These are phyloP conservation scores for Golubevia pallescens DNA, from an alignment of 1,284 basidiomycete genomes.

Conservation along the genomic window DNA sequence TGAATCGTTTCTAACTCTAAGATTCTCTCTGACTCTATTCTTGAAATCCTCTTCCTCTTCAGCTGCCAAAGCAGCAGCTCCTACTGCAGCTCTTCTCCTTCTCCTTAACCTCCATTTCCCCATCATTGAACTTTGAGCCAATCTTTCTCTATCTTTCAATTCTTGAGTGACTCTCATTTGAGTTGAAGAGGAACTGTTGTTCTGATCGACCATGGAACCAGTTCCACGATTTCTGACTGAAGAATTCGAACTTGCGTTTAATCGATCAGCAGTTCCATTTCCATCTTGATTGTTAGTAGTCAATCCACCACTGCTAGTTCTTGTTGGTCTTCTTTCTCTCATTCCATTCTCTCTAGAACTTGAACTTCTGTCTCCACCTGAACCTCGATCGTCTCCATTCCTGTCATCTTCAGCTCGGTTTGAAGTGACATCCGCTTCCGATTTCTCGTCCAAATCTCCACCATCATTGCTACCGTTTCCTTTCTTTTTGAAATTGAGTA, in stretches of 20 bases:
- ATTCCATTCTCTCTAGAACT: neutral
- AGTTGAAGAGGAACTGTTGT: neutral
- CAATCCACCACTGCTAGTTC: no score
- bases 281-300: no score
- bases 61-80: neutral
- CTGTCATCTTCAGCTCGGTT: slow-evolving; percentile 2
- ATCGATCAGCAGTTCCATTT: no score
- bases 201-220: neutral
- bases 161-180: neutral
- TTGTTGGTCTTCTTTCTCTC: neutral
- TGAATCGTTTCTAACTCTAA: neutral
- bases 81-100: neutral
- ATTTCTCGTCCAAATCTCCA: slow-evolving; percentile 18
- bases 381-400: slow-evolving; percentile 6
- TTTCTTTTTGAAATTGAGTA: slow-evolving; percentile 8
- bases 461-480: slow-evolving; percentile 6
- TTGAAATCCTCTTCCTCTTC: neutral
- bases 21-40: neutral
- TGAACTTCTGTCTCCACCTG: neutral
- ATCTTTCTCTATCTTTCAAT: neutral
- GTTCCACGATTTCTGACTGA: neutral
- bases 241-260: neutral
- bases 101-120: neutral
- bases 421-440: slow-evolving; percentile 3
- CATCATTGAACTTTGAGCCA: neutral